Conservation (phyloP, 2,329 filamentous ascomycete species). For the Pseudocercospora crystallina region DNA sequence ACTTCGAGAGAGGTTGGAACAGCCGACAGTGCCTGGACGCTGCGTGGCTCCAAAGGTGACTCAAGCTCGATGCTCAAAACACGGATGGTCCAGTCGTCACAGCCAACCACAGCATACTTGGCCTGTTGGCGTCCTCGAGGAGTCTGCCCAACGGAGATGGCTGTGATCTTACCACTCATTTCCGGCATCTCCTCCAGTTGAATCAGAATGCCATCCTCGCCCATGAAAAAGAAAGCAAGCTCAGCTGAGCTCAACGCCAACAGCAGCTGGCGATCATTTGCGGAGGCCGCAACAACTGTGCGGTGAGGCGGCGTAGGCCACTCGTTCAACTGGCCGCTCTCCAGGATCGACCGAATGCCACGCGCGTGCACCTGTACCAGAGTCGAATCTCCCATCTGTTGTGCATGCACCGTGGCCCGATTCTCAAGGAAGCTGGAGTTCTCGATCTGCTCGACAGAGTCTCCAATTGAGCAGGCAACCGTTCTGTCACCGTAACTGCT, state of each 20-base stretch:
- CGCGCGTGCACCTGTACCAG: constrained; percentile 95
- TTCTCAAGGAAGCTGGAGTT: constrained; percentile 90
- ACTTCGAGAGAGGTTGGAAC: constrained; percentile 86
- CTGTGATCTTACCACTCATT: constrained; percentile 93
- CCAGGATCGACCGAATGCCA: constrained; percentile 87
- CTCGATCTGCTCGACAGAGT: constrained; percentile 92
- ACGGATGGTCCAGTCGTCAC: constrained; percentile 92
- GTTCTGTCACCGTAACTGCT: constrained; percentile 54
- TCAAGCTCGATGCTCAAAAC: constrained; percentile 60
- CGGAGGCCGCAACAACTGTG: constrained; percentile 90
- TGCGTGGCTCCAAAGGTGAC: constrained; percentile 87
- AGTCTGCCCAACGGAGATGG: constrained; percentile 88
- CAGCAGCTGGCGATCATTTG: constrained; percentile 89
- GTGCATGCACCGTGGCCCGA: constrained; percentile 85
- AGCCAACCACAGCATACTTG: constrained; percentile 92
- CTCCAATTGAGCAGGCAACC: constrained; percentile 88
- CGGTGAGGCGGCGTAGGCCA: constrained; percentile 93
- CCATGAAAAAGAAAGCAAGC: constrained; percentile 98
- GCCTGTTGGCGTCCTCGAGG: constrained; percentile 86
- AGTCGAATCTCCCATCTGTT: constrained; percentile 90
- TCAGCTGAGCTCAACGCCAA: constrained; percentile 94
- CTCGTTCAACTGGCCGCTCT: constrained; percentile 75
- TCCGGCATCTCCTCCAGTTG: constrained; percentile 76
- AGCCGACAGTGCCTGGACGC: constrained; percentile 88
- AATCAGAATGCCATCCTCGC: constrained; percentile 85